A percentile compares a stretch with the other conserved stretches of the same genome.
These are phyloP conservation scores for Colletotrichum tabaci DNA, from an alignment of 2,329 filamentous ascomycete species.

Conservation along the genomic window DNA sequence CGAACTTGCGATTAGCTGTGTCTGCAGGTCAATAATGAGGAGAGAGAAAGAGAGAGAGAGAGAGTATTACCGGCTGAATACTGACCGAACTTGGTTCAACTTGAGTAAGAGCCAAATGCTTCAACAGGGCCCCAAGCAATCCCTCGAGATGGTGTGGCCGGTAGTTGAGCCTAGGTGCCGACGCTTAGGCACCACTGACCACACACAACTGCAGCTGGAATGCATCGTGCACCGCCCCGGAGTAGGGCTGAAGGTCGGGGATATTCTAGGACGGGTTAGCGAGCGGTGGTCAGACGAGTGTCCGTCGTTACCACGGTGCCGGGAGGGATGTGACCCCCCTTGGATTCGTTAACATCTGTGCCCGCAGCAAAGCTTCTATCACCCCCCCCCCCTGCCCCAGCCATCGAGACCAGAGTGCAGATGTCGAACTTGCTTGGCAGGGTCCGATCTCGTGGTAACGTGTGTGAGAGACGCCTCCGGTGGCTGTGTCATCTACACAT, in stretches of 20 bases:
- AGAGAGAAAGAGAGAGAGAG: too few species aligned
- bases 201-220: too few species aligned
- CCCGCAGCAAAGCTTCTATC: too few species aligned
- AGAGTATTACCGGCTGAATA: too few species aligned
- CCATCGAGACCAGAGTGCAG: neutral
- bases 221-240: neutral
- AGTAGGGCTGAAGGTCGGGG: conserved; percentile 5
- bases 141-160: neutral
- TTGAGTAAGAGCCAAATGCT: too few species aligned
- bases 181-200: neutral
- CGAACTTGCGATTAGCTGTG: too few species aligned
- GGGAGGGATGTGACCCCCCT: neutral
- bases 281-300: neutral
- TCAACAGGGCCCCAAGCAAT: neutral
- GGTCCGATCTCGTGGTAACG: too few species aligned
- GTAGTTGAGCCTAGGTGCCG: neutral
- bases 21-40: too few species aligned
- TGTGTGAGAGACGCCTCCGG: too few species aligned
- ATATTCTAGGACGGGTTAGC: neutral
- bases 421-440: neutral
- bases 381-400: too few species aligned
- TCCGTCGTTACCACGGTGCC: neutral
- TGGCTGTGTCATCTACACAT: too few species aligned
- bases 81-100: neutral
- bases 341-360: neutral